Percentiles rank a stretch among this genome's conserved stretches.
These are phyloP conservation scores for Hypoxylon intermedium DNA, from an alignment of 495 filamentous ascomycete genomes.

Conservation along the genomic window DNA sequence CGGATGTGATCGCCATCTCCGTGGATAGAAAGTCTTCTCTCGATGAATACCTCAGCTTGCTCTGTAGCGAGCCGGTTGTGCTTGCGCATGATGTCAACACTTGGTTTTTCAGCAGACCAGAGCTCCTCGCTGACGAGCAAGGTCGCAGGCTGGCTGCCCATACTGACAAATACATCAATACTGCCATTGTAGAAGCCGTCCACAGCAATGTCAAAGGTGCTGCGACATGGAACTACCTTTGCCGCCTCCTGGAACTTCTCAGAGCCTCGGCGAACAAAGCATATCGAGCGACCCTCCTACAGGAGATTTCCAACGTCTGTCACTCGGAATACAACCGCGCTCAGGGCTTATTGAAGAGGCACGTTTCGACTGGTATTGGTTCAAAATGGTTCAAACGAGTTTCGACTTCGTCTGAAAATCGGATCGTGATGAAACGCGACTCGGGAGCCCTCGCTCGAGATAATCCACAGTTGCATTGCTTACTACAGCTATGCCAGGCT, in stretches of 20 bases:
- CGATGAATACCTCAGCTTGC: conserved; percentile 36
- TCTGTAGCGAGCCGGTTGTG: conserved; percentile 43
- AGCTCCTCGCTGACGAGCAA: conserved; percentile 47
- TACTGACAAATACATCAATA: conserved; percentile 45
- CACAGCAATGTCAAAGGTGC: conserved; percentile 40
- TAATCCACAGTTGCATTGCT: conserved; percentile 41
- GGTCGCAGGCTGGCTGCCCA: conserved; percentile 36
- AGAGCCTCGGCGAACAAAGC: conserved; percentile 24
- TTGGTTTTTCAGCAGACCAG: conserved; percentile 45
- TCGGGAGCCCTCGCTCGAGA: conserved; percentile 33
- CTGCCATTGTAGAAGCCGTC: conserved; percentile 44
- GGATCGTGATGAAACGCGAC: conserved; percentile 42
- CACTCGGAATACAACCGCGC: conserved; percentile 47
- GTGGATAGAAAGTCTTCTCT: conserved; percentile 27
- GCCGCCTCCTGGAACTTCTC: conserved; percentile 42
- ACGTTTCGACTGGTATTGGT: conserved; percentile 36
- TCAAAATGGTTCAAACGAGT: conserved; percentile 46
- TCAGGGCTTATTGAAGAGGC: conserved; percentile 41
- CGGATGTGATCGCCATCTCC: not conserved
- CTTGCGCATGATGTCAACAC: conserved; percentile 42
- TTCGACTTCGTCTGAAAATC: conserved; percentile 39
- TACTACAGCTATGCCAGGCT: conserved; percentile 45
- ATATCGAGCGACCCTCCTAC: conserved; percentile 38
- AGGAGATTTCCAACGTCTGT: conserved; percentile 49
- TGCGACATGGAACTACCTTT: conserved; percentile 49